phyloP scores from a whole-genome alignment of 257 asterid genomes.

The Solanum phureja region DNA sequence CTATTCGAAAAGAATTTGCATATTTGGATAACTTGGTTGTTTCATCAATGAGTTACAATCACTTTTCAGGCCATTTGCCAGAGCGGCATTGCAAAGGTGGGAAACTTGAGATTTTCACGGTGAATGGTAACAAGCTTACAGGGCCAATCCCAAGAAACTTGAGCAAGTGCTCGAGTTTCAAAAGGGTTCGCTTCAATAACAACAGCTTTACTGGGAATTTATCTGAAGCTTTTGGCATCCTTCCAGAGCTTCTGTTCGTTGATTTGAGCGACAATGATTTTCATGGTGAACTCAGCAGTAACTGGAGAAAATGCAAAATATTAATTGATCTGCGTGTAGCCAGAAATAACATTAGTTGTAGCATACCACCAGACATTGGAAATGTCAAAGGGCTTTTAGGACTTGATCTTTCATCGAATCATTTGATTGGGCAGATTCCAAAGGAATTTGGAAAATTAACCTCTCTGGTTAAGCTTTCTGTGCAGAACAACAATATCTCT shows the following conservation, averaged over 20 bases:
- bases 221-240: background rate
- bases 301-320: background rate
- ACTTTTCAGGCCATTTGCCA: background rate
- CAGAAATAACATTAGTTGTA: background rate
- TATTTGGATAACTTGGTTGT: background rate
- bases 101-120: background rate
- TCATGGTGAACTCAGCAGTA: background rate
- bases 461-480: background rate
- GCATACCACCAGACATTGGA: background rate
- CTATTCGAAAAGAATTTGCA: slow-evolving; percentile 4
- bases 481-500: background rate
- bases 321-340: background rate
- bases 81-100: background rate
- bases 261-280: background rate
- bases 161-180: background rate
- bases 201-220: background rate
- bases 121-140: background rate
- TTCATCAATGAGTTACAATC: background rate
- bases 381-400: background rate
- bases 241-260: background rate
- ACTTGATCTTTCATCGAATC: background rate
- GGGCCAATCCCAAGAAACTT: background rate
- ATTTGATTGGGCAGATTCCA: background rate
- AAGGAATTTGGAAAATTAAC: background rate
- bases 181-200: background rate